phyloP scores from a whole-genome alignment of 1,284 basidiomycete species.

The Sanghuangporus sanghuang region DNA sequence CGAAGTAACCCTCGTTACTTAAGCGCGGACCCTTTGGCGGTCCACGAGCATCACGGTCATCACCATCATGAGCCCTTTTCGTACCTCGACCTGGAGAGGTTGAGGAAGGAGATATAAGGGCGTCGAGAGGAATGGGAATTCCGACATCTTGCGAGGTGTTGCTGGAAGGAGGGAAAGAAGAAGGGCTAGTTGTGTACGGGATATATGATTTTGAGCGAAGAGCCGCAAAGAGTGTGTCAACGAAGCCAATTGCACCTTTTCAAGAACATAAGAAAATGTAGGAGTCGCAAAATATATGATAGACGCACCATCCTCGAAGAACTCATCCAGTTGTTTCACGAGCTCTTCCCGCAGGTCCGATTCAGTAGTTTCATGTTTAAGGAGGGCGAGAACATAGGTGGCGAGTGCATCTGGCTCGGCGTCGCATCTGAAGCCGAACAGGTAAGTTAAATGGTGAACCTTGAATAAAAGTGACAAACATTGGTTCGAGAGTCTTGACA shows the following conservation, averaged over 20 bases:
- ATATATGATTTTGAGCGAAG: slow-evolving; percentile 80
- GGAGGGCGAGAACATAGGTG: slow-evolving; percentile 91
- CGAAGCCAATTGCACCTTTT: slow-evolving; percentile 71
- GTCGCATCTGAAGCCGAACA: slow-evolving; percentile 67
- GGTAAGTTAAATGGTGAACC: slow-evolving; percentile 14
- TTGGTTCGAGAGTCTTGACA: slow-evolving; percentile 77
- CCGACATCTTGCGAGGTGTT: slow-evolving; percentile 45
- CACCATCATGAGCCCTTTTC: slow-evolving; percentile 59
- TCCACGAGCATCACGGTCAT: slow-evolving; percentile 50
- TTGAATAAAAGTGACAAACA: slow-evolving; percentile 44
- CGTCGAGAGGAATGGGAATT: slow-evolving; percentile 75
- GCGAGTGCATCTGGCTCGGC: slow-evolving; percentile 92
- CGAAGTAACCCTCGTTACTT: slow-evolving; percentile 54
- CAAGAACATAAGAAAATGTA: slow-evolving; percentile 17
- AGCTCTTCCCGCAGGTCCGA: slow-evolving; percentile 80
- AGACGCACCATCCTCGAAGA: slow-evolving; percentile 79
- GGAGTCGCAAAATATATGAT: background rate
- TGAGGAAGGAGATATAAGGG: slow-evolving; percentile 42
- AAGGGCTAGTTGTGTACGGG: slow-evolving; percentile 42
- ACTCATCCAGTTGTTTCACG: slow-evolving; percentile 78
- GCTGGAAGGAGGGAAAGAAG: slow-evolving; percentile 33
- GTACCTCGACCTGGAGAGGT: slow-evolving; percentile 43
- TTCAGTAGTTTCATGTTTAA: slow-evolving; percentile 86
- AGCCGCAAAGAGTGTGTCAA: slow-evolving; percentile 79
- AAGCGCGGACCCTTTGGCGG: slow-evolving; percentile 69